Evolutionary conservation across 2,329 filamentous ascomycete species (phyloP).

Genomic region (Trichoderma afroharzianum): DNA sequence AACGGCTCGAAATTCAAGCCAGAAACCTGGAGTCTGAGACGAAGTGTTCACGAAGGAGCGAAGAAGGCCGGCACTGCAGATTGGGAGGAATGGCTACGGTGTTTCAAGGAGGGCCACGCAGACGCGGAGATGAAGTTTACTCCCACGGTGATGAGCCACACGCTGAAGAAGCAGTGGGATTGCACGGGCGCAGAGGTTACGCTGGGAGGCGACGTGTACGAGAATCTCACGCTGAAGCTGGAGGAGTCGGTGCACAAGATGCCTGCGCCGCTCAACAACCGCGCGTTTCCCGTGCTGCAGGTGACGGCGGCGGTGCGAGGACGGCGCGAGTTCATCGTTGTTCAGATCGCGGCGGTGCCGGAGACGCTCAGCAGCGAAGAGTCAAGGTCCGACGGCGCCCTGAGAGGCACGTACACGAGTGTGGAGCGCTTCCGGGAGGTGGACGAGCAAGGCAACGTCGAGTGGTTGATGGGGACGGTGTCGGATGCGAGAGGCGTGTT

Average conservation of each 20-base stretch:
- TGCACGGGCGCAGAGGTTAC: slow-evolving; percentile 39
- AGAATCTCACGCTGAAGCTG: slow-evolving; percentile 46
- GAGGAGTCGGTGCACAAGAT: slow-evolving; percentile 66
- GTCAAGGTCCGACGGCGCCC: slow-evolving; percentile 40
- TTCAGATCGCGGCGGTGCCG: slow-evolving; percentile 48
- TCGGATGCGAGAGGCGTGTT: slow-evolving; percentile 66
- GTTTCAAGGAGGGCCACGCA: slow-evolving; percentile 51
- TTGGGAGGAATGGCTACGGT: slow-evolving; percentile 60
- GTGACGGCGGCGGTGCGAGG: slow-evolving; percentile 46
- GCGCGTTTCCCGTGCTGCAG: slow-evolving; percentile 65
- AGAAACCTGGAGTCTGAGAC: slow-evolving; percentile 63
- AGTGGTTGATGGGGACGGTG: slow-evolving; percentile 77
- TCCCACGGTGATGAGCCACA: slow-evolving; percentile 34
- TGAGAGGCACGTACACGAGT: slow-evolving; percentile 60
- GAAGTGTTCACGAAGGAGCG: slow-evolving; percentile 57
- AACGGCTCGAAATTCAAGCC: slow-evolving; percentile 21
- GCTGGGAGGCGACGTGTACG: slow-evolving; percentile 42
- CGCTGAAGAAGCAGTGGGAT: slow-evolving; percentile 43
- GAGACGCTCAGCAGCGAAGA: not conserved
- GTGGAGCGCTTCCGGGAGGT: slow-evolving; percentile 58
- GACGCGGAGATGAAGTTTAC: slow-evolving; percentile 41
- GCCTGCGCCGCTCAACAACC: slow-evolving; percentile 55
- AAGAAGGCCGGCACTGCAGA: slow-evolving; percentile 50
- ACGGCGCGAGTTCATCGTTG: slow-evolving; percentile 50
- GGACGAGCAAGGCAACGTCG: slow-evolving; percentile 39